Evolutionary conservation across 371 early-diverging fungal genomes (phyloP), one percentile per base, ranked within the genome.

Genomic region (Rhizopus arrhizus): DNA sequence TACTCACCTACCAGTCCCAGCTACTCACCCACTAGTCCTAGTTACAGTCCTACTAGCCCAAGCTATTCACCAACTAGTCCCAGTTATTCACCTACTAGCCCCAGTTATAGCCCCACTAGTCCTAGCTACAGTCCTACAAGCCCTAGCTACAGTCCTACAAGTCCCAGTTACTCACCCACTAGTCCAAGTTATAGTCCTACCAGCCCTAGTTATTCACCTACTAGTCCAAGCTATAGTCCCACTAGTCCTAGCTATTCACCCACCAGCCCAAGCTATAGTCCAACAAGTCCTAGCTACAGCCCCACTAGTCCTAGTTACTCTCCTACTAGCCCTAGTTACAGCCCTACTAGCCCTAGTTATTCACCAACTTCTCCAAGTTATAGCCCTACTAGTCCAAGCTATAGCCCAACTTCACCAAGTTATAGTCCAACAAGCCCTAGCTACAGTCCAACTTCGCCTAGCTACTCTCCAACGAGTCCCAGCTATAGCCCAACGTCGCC

Each of bases 51-150:
- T 16, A 85, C 90, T 29, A 74, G 84, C 35, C 88, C 91, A 22
- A 75, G 75, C 54, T 91, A 91, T 58, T 65, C 68, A 0, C 92
- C 94, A 1, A 90, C 91, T 9, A 78, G 79, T 16, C 87, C 88
- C 7, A 72, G 75, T 49, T 93, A 91, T 61, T 75, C 72, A 3
- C 89, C 91, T 13, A 89, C 89, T 6, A 77, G 78, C 34, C 90
- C 88, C 11, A 70, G 75, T 38, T 90, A 88, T 64, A 80, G 84
- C 3, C 91, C 93, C 11, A 90, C 92, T 5, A 77, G 74, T 46
- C 95, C 96, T n/a, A 78, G 81, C 28, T 94, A 95, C 69, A 82
- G 82, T 0, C 94, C 91, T 0, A 90, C 89, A 3, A 74, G 77
- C 11, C 93, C 94, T 28, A 80, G 81, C 60, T 92, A 88, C 64